Evolutionary conservation across 257 asterid species (phyloP).

Genomic region (Gentiana straminea): DNA sequence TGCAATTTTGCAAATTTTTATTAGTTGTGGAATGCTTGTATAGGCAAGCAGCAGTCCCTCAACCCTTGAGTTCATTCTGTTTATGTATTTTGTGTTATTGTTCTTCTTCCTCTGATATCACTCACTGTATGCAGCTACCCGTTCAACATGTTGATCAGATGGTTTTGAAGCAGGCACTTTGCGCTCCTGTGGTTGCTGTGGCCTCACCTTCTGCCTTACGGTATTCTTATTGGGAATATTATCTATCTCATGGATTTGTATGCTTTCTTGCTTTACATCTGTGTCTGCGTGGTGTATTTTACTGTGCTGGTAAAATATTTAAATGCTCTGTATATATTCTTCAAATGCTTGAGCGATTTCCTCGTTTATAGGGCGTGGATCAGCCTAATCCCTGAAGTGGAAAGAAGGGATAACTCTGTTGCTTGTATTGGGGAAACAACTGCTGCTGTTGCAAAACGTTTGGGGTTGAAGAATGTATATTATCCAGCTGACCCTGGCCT

Average conservation of each 20-base stretch:
- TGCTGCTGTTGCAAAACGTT: constrained; percentile 57
- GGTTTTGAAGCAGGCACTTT: constrained; percentile 43
- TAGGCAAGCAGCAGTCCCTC: not conserved
- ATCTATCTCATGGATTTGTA: too few species aligned
- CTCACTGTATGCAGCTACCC: constrained; percentile 34
- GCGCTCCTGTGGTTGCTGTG: constrained; percentile 68
- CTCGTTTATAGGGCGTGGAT: constrained; percentile 52
- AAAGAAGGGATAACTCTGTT: constrained; percentile 45
- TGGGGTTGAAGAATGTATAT: constrained; percentile 53
- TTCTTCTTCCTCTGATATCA: constrained; percentile 7
- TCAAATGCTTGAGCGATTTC: not conserved
- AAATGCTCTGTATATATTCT: not conserved
- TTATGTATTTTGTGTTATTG: not conserved
- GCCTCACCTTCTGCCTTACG: constrained; percentile 83
- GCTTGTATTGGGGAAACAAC: constrained; percentile 92
- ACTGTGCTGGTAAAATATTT: not conserved
- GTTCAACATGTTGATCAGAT: constrained; percentile 41
- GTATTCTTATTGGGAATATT: constrained; percentile 17
- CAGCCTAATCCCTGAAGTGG: constrained; percentile 40
- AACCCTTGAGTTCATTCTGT: too few species aligned
- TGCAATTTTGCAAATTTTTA: not conserved
- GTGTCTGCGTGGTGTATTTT: too few species aligned
- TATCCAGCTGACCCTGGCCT: constrained; percentile 63
- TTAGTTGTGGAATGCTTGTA: not conserved
- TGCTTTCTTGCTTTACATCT: too few species aligned